Base-by-base conservation (phyloP, 768 basidiomycete genomes). In the Boletus rufocinnamomeus region DNA sequence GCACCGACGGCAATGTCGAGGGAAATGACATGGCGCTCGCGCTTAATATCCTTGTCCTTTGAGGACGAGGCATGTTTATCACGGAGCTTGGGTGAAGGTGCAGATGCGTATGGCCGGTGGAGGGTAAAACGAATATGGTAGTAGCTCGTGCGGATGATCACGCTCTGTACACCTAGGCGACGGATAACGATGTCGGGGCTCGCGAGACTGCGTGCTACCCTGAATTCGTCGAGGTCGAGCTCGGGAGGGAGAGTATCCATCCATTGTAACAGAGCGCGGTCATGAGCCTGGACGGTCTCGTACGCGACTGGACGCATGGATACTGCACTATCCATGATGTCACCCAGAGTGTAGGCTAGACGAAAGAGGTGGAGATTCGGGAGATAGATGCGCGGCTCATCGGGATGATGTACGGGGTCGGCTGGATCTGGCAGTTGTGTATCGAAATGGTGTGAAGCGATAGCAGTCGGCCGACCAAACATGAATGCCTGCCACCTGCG, bases 71-170 rank as follows among this genome's bases (percentile, higher is more conserved):
- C 30, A n/a, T 67, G 67, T 54, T 71, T 73, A 59, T 68, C 69
- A 6, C 50, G n/a, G 14, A 3, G 10, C 47, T 69, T 72, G 27
- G 50, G 50, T 6, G 75, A 67, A 64, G 61, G 65, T 17, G 63
- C 49, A 9, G 72, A 66, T 34, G 87, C 86, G 68, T 89, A 91
- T 10, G 91, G 90, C 21, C 91, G 80, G 69, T 93, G 90, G 44
- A 93, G 82, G 30, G 89, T 88, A 69, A 93, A 91, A 49, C 91
- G 89, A 63, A 92, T 89, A 71, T 93, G 89, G 66, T 88, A 84
- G 72, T 85, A 91, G 44, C 87, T 85, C 4, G 85, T 84, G 55
- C 88, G 86, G 59, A 91, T 83, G 66, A 91, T 88, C 43, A 93
- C 85, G 69, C 89, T 89, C 70, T 93, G 90, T 17, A 93, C 88